phyloP scores from a whole-genome alignment of 108 stramenopile species.

The Stephanodiscus minutulus region DNA sequence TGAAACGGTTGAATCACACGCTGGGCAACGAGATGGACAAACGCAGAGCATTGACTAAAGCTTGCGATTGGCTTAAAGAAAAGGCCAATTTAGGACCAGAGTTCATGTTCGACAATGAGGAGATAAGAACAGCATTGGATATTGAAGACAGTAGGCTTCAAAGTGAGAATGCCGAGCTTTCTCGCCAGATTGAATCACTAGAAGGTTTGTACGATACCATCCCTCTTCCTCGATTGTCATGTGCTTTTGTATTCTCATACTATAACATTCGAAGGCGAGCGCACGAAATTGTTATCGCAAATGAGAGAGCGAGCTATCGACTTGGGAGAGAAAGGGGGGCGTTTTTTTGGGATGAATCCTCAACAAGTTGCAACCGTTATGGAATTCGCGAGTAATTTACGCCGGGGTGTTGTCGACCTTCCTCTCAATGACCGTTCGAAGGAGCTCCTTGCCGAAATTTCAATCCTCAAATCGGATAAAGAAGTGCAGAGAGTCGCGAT shows the following conservation, averaged over 20 bases:
- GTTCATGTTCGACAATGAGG: constrained; percentile 61
- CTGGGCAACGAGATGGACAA: constrained; percentile 54
- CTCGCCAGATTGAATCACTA: constrained; percentile 62
- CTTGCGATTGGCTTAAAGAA: constrained; percentile 69
- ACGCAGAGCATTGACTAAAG: constrained; percentile 54
- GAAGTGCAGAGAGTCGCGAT: constrained; percentile 54
- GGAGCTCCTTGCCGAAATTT: constrained; percentile 48
- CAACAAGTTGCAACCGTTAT: constrained; percentile 48
- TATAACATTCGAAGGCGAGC: constrained; percentile 40
- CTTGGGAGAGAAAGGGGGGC: constrained; percentile 61
- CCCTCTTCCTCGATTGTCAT: background rate
- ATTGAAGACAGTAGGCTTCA: constrained; percentile 31
- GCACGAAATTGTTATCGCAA: constrained; percentile 56
- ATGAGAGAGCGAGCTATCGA: constrained; percentile 62
- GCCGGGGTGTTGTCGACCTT: constrained; percentile 51
- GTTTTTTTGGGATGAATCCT: constrained; percentile 50
- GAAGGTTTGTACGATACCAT: constrained; percentile 49
- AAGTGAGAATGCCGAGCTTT: constrained; percentile 56
- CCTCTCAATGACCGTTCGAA: constrained; percentile 55
- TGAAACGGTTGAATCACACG: constrained; percentile 46
- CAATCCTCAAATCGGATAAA: constrained; percentile 44
- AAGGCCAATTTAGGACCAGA: constrained; percentile 58
- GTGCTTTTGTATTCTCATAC: background rate
- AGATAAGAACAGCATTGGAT: constrained; percentile 38
- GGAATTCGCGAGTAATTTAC: constrained; percentile 60